Evolutionary conservation across 148 eudicot species (phyloP), one percentile per base, ranked within the genome.

Genomic region (Rhododendron kiyosumense): DNA sequence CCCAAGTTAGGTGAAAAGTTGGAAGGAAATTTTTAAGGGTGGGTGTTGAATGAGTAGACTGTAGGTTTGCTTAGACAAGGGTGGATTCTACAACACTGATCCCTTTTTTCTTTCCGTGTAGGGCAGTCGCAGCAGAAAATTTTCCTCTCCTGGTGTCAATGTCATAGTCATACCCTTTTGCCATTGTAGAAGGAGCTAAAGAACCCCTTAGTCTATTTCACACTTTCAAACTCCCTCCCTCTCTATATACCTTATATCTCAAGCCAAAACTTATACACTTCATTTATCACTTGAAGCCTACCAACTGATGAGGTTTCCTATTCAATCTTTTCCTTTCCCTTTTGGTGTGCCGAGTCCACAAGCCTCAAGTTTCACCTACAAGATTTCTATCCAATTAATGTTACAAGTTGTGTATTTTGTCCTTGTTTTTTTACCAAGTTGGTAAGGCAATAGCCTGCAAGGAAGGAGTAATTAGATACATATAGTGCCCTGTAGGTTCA

Each of bases 1-100:
- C 45, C 84, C 81, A 78, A 76, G 84, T 81, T 86, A 84, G 89
- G 87, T 88, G 84, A 63, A 87, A 86, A 85, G 34, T 88, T 81
- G 88, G 90, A 87, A 85, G 74, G 89, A 88, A 69, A 69, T 69
- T 13, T 87, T 83, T 43, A 57, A 73, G 22, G 81, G 49, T 13
- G 75, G 17, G 75, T 28, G 34, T n/a, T 78, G 81, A 78, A 45
- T 78, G 14, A 77, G 52, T 45, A 78, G 51, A 78, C 79, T 45
- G 52, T 11, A 9, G 26, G 26, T 78, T 45, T 78, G 54, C 52
- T 78, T 78, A 48, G 78, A 38, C 57, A 59, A 18, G 43, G 45
- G 82, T 88, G 63, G 84, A 38, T 85, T 83, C 20, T 38, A 78
- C n/a, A 81, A 43, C 80, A 85, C 76, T 83, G 63, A 73, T 84